Base-by-base conservation (phyloP, 495 filamentous ascomycete genomes). In the Tuber calosporum region DNA sequence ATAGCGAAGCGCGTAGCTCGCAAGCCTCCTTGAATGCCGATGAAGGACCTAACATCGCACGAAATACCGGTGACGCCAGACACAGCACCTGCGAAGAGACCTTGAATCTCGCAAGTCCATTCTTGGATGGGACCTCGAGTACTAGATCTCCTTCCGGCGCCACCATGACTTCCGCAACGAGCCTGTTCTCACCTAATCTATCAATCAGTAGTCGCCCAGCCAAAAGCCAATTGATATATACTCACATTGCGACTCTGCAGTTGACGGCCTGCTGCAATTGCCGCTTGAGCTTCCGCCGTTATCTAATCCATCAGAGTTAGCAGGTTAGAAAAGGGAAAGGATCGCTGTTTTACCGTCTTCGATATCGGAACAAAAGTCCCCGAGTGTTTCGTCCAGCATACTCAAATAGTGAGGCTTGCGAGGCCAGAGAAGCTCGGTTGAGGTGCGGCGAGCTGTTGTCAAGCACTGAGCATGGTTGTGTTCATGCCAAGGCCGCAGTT, bases 71-170 rank as follows among this genome's bases (percentile, higher is more conserved):
- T 4, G 78, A 80, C 42, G 72, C 68, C 43, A 69, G 36, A 38
- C 78, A 80, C 17, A 80, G 74, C 8, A 74, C 72, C 26, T 80
- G 74, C 4, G 78, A 80, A 20, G 78, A 70, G 15, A 80, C 74
- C 34, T 42, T 70, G 8, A 76, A 58, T 42, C 58, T 73, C 37
- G 77, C 77, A 30, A 73, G 42, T 17, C 75, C 70, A 19, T 26
- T 38, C 4, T 22, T 40, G n/a, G 74, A 73, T 9, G 71, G 22
- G 6, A 77, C 36, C 34, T 78, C 75, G n/a, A 78, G 75, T 1
- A 77, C 40, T 22, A 78, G 38, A 39, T 78, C 76, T 4, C 76
- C 75, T 40, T 78, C 58, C 4, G 75, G 68, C 26, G 69, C 75
- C 13, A 62, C 53, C 53, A 13, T 5, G 13, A 62, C 53, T 62